A percentile compares a stretch with the other conserved stretches of the same genome.
phyloP scores from a whole-genome alignment of 805 yeast species.

The Ogataea minuta region DNA sequence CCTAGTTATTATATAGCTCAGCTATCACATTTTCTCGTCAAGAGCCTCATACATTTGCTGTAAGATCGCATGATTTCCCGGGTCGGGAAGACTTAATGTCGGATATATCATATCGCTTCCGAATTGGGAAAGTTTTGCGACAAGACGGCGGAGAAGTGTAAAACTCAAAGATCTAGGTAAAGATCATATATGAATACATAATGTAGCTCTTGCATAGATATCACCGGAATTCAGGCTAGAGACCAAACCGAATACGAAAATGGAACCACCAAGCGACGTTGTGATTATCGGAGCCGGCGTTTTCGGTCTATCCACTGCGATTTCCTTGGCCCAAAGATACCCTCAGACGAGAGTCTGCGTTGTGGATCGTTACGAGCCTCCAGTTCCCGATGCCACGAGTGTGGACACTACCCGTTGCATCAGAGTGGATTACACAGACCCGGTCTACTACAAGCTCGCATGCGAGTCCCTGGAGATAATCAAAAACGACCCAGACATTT shows the following conservation, averaged over 20 bases:
- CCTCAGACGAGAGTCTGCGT: conserved; percentile 20
- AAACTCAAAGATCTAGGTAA: too few species aligned
- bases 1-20: too few species aligned
- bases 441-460: conserved; percentile 22
- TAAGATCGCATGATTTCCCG: too few species aligned
- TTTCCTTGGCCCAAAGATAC: conserved; percentile 23
- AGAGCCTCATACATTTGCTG: too few species aligned
- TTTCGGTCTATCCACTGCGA: conserved; percentile 48
- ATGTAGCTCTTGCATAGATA: too few species aligned
- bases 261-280: conserved; percentile 15
- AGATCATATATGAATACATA: too few species aligned
- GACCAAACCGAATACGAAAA: background rate
- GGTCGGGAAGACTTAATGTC: background rate
- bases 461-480: conserved; percentile 21
- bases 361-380: conserved; percentile 30
- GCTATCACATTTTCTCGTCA: too few species aligned
- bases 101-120: background rate
- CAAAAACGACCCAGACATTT: conserved; percentile 22
- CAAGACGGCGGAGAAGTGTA: too few species aligned
- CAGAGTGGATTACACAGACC: conserved; percentile 25
- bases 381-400: conserved; percentile 27
- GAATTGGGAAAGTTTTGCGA: too few species aligned
- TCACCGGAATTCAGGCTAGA: background rate
- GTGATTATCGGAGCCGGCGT: conserved; percentile 50
- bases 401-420: conserved; percentile 30